Base-by-base conservation (phyloP, 1,139 yeast genomes). In the Zygoascus hellenicus region DNA sequence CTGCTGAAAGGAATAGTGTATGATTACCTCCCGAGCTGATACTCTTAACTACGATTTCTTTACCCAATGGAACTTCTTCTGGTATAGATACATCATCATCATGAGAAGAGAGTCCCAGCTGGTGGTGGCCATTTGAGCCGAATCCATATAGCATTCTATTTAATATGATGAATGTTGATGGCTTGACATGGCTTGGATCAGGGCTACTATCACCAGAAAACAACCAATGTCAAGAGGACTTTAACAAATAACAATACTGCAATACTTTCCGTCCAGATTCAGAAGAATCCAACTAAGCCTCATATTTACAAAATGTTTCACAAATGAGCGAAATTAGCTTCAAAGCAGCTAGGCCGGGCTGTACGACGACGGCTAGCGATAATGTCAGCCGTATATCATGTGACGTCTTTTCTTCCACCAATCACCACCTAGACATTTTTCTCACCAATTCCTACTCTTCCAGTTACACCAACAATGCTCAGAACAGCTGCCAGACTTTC, bases 121-220 rank as follows among this genome's bases (percentile, higher is more conserved):
- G 97, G 48, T 66, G 79, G 42, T 66, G 70, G 1, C 96, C 96
- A 65, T 90, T 90, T 1, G 96, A 88, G 0, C 97, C 97, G 63
- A 94, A 81, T 1, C 78, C 69, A 34, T 70, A 68, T 7, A 80
- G 32, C 38, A 42, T 43, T 13, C 17, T 34, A 28, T 29, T n/a
- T 14, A 22, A 32, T 22, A n/a, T 7, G 13, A 26, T 19, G 10
- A 17, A 13, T n/a, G 30, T 2, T 13, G 38, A 13, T 11, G 16
- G 38, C n/a, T 35, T 13, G 26, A 22, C 22, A 13, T 11, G 16
- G 38, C n/a, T 35, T 13, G 26, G 7, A 22, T 22, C 26, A 22
- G 26, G 4, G 26, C 26, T 22, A 22, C 7, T 22, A 22, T 22
- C 26, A 22, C 6, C 26, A 22, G 7, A 22, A 7, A 7, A 4